Base-by-base conservation (phyloP, 768 basidiomycete genomes). In the Suillus variegatus region DNA sequence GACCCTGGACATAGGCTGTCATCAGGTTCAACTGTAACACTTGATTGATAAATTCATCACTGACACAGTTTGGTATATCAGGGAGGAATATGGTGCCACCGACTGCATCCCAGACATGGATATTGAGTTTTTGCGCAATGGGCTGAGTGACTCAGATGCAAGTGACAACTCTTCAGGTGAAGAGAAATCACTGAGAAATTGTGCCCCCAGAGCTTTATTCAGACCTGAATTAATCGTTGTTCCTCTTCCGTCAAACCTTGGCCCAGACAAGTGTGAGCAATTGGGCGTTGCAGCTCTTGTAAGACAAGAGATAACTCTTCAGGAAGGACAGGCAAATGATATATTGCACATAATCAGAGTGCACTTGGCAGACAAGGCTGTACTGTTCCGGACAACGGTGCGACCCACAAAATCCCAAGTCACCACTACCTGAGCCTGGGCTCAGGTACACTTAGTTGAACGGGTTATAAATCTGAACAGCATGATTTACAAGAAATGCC, bases 321-420 rank as follows among this genome's bases (percentile, higher is more conserved):
- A 3, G 3, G 28, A 28, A 3, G 28, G 28, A 3, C 25, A 51
- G 25, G 49, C 49, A 2, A 51, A 51, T 52, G 62, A 71, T 43
- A 56, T 58, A 22, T 60, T 71, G 16, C 61, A 71, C 2, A 40
- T 38, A 5, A 20, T 71, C 13, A 7, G 62, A 4, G 5, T 63
- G 2, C 44, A 64, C 4, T 36, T 70, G 12, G 64, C 64, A 0
- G 13, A 70, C 22, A 70, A 69, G 46, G 57, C 68, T 0, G 51
- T 66, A 4, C 38, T 63, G 1, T 66, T 54, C 6, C 14, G 40
- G 3, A 62, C 38, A 0, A 52, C 44, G 2, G 49, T 66, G 35
- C 4, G 25, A 3, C 57, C 44, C 10, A 28, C 65, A 3, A 54
- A 35, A 6, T 54, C 35, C 12, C 49, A 66, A 36, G 12, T n/a